Base-by-base conservation (phyloP, 225 moss, liverwort and hornwort species). In the Pleurozium schreberi region DNA sequence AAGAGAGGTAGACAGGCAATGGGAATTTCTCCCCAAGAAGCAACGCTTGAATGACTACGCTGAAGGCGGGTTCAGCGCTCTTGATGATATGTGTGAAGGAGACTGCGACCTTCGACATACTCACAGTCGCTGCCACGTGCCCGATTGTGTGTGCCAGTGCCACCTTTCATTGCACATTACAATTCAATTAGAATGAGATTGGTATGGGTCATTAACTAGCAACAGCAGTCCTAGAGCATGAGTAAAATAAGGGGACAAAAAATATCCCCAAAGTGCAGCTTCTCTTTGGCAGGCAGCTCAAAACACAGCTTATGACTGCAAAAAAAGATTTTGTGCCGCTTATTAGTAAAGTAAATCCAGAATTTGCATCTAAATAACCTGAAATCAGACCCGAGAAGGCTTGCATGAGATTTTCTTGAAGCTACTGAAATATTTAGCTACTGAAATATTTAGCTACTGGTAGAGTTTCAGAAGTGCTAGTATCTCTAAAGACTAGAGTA, bases 81-180 rank as follows among this genome's bases (percentile, higher is more conserved):
- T 98, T 98, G 88, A 98, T 98, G 81, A 98, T 98, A 64, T 98
- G 98, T n/a, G 98, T 98, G 90, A 98, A 98, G 19, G 98, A 98
- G 59, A 98, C 98, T 49, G 98, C 98, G 74, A 98, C 98, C 92
- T 98, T 98, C 5, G 98, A 97, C 97, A 99, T 97, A 84, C 97
- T 97, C 89, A 99, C 96, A 19, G 97, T 97, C 76, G 98, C 98
- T 80, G 98, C 98, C 78, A 99, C 97, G 75, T 99, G 98, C 50
- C 98, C 98, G 70, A 98, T 96, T 52, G 98, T 97, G 75, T 98
- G 98, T 25, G 97, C 97, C 34, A 98, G 86, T 33, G 98, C 98
- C 84, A 96, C 96, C 96, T 96, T 83, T 22, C 88, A 85, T 81
- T 63, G 58, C 34, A 16, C 84, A 87, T 67, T 40, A n/a, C 73